Evolutionary conservation across 179 eudicot genomes (phyloP).

Genomic region (Silene vulgaris): DNA sequence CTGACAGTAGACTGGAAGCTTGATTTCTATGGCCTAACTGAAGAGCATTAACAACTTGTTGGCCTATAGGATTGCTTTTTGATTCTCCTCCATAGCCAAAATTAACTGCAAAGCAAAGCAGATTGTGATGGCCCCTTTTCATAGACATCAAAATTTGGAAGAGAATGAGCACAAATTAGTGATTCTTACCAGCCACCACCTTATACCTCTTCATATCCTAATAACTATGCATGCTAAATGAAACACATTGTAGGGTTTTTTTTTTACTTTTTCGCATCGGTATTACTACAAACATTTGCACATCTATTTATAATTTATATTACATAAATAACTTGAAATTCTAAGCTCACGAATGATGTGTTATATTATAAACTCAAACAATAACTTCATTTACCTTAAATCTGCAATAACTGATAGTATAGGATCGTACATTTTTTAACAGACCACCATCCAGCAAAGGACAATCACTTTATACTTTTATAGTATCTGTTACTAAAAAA

Average conservation of each 20-base stretch:
- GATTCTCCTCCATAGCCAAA: constrained; percentile 30
- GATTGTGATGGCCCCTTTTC: constrained; percentile 8
- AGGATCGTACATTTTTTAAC: background rate
- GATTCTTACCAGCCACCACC: background rate
- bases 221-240: background rate
- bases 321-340: background rate
- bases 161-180: background rate
- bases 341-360: background rate
- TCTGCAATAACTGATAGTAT: background rate
- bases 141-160: background rate
- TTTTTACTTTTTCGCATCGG: background rate
- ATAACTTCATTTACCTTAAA: background rate
- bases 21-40: constrained; percentile 52
- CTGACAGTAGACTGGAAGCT: constrained; percentile 59
- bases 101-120: constrained; percentile 25
- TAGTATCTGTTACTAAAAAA: background rate
- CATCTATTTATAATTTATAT: background rate
- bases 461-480: background rate
- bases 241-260: background rate
- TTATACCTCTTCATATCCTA: background rate
- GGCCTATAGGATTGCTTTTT: constrained; percentile 33
- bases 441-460: background rate
- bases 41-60: constrained; percentile 66
- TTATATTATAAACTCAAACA: background rate
- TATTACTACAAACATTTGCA: background rate